Evolutionary conservation across 129 eudicot species (phyloP).

Genomic region (Chrysanthemum lavandulifolium): DNA sequence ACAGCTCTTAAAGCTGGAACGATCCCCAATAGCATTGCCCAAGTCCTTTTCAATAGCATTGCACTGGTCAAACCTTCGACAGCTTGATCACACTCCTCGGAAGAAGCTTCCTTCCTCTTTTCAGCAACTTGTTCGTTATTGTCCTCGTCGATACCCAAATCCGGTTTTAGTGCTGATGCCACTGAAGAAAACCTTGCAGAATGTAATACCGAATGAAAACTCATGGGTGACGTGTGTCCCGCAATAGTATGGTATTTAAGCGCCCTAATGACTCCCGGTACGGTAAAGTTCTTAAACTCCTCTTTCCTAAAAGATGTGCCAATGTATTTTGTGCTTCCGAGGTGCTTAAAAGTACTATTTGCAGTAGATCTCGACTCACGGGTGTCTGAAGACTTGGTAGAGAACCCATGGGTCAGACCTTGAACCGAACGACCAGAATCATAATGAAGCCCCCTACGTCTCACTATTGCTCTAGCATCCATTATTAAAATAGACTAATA

Average conservation of each 20-base stretch:
- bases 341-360: conserved; percentile 21
- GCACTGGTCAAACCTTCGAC: conserved; percentile 77
- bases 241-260: conserved; percentile 24
- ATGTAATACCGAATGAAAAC: conserved; percentile 21
- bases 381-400: conserved; percentile 30
- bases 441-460: too few relatives aligned
- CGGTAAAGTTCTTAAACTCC: conserved; percentile 23
- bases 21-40: conserved; percentile 76
- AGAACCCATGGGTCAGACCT: conserved; percentile 47
- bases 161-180: conserved; percentile 65
- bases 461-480: conserved; percentile 80
- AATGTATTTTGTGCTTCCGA: conserved; percentile 24
- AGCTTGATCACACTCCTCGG: conserved; percentile 92
- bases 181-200: conserved; percentile 40
- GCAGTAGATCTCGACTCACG: conserved; percentile 29
- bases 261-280: conserved; percentile 31
- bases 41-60: conserved; percentile 48
- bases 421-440: conserved; percentile 44
- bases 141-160: conserved; percentile 45
- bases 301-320: conserved; percentile 29
- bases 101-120: conserved; percentile 83
- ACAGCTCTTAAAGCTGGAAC: conserved; percentile 86
- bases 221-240: conserved; percentile 34
- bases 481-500: conserved; percentile 33
- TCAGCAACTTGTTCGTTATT: conserved; percentile 52